Conservation (phyloP, 345 rosid genomes). For the Salix purpurea region DNA sequence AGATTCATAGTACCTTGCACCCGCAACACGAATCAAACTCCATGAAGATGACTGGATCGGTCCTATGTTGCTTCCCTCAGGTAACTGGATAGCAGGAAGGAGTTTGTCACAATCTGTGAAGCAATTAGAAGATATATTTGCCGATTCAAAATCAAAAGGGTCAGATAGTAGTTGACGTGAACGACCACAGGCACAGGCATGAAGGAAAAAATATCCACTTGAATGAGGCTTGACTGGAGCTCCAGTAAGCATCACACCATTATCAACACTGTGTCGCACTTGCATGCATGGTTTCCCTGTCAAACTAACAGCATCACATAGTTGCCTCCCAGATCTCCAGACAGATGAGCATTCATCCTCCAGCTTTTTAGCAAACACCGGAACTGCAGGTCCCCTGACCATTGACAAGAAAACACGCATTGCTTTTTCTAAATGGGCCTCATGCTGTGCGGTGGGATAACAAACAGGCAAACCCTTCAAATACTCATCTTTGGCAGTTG, state of each 20-base stretch:
- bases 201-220: conserved; percentile 75
- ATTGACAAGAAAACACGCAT: conserved; percentile 55
- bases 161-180: conserved; percentile 55
- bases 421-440: conserved; percentile 58
- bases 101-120: conserved; percentile 68
- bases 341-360: conserved; percentile 67
- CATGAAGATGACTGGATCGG: conserved; percentile 63
- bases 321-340: conserved; percentile 83
- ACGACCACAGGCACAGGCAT: conserved; percentile 88
- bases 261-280: conserved; percentile 48
- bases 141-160: conserved; percentile 73
- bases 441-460: conserved; percentile 67
- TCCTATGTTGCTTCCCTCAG: conserved; percentile 34
- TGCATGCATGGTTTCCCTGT: conserved; percentile 82
- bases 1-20: conserved; percentile 66
- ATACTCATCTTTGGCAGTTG: conserved; percentile 70
- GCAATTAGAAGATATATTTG: conserved; percentile 47
- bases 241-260: conserved; percentile 24
- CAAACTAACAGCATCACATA: conserved; percentile 85
- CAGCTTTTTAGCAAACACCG: conserved; percentile 50
- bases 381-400: conserved; percentile 78
- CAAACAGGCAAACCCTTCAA: conserved; percentile 65
- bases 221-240: conserved; percentile 48
- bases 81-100: conserved; percentile 54
- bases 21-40: conserved; percentile 69